These are phyloP conservation scores for Lactarius sp. DNA, from an alignment of 768 basidiomycete species.

Conservation along the genomic window DNA sequence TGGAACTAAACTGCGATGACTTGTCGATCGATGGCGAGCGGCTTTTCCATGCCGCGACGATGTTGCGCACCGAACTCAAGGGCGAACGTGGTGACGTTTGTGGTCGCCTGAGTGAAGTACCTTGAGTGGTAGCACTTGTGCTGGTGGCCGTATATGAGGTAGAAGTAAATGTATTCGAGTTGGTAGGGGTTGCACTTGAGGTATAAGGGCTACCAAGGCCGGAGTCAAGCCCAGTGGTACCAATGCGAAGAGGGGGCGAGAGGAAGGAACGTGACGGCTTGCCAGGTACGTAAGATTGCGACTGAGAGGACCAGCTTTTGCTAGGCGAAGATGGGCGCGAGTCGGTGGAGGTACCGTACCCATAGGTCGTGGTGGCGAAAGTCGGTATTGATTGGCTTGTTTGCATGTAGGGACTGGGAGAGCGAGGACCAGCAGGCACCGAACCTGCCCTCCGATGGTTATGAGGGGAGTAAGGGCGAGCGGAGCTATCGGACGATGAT, in stretches of 20 bases:
- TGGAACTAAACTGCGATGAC: conserved; percentile 18
- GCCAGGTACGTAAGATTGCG: conserved; percentile 27
- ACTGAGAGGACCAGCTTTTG: conserved; percentile 39
- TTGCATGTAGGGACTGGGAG: conserved; percentile 36
- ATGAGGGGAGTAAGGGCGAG: conserved; percentile 31
- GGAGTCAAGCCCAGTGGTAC: conserved; percentile 30
- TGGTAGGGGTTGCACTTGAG: conserved; percentile 28
- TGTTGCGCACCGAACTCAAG: conserved; percentile 67
- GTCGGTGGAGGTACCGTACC: conserved; percentile 33
- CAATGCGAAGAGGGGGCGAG: conserved; percentile 41
- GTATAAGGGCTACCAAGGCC: conserved; percentile 34
- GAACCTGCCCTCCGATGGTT: conserved; percentile 55
- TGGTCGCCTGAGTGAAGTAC: conserved; percentile 53
- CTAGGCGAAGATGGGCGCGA: conserved; percentile 48
- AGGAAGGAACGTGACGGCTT: conserved; percentile 36
- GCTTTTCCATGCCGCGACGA: conserved; percentile 78
- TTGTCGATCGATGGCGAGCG: conserved; percentile 45
- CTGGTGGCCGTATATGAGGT: conserved; percentile 34
- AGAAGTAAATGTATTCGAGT: conserved; percentile 41
- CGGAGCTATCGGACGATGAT: conserved; percentile 33
- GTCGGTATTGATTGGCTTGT: conserved; percentile 41
- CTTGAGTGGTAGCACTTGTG: conserved; percentile 37
- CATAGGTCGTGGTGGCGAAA: conserved; percentile 35
- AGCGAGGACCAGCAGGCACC: conserved; percentile 35
- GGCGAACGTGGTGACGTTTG: conserved; percentile 65